These are phyloP conservation scores for Solanum sejunctum DNA, from an alignment of 257 asterid genomes.

Conservation along the genomic window DNA sequence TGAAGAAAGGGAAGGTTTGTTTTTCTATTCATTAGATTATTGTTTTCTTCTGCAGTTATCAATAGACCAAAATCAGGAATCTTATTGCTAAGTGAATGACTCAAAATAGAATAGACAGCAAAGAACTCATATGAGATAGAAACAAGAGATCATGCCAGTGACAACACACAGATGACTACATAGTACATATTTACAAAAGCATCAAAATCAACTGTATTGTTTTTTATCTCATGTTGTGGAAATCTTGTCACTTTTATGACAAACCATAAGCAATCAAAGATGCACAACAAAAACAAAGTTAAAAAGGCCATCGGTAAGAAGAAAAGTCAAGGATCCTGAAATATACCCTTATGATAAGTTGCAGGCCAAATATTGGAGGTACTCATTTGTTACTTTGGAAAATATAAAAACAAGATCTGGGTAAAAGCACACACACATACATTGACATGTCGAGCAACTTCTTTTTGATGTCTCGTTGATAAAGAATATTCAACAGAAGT, in stretches of 20 bases:
- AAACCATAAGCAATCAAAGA: background rate
- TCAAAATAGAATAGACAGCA: background rate
- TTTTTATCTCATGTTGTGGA: background rate
- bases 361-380: background rate
- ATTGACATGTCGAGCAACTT: background rate
- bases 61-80: background rate
- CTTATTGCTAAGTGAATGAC: background rate
- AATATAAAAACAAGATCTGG: background rate
- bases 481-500: background rate
- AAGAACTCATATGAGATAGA: background rate
- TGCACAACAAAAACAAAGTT: background rate
- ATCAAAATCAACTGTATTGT: background rate
- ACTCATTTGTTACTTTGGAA: background rate
- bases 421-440: background rate
- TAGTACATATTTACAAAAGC: background rate
- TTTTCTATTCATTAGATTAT: background rate
- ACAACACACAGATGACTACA: background rate
- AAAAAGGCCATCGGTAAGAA: background rate
- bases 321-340: background rate
- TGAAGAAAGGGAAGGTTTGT: background rate
- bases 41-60: background rate
- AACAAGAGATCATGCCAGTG: background rate
- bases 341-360: background rate
- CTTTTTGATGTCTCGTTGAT: background rate
- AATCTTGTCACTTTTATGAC: background rate